Evolutionary conservation across 352 stramenopile genomes (phyloP), one percentile per base, ranked within the genome.

Genomic region (Elongisporangium prolatum): DNA sequence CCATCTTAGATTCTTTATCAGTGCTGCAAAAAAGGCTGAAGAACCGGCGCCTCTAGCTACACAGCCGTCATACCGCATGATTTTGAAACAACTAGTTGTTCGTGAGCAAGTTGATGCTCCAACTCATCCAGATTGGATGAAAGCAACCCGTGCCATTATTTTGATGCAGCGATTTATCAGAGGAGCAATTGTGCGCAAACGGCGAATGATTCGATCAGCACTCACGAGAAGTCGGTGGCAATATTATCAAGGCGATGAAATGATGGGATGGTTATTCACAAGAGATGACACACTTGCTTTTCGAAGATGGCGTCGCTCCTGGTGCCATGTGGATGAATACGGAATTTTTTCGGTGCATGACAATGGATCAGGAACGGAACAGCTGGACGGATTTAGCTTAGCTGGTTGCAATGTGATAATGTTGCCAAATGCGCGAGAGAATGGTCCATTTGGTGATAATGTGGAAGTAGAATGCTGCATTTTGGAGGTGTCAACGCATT

Each of bases 261-360:
- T 78, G 52, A 89, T 91, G 75, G 84, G 87, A 2, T 96, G 87
- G 87, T 59, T 96, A 25, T 96, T 88, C 60, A 88, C 74, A 7
- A 59, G 85, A 63, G 87, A 95, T 48, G 84, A 94, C 44, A 89
- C 80, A 14, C 74, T 96, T 10, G 82, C 87, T 21, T 96, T 96
- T 60, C 79, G 78, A 58, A 73, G 87, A 21, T 96, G 87, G 87
- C 77, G 82, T 53, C 78, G 86, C 16, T 85, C 74, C 9, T 96
- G 84, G 84, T 94, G 86, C 53, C 82, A 90, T 50, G 54, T 95
- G 1, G 80, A 92, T 47, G 69, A 87, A 17, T 67, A 89, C 22
- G 80, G 84, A 1, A 66, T 82, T 7, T 80, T 96, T 9, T 89
- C 74, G 0, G 72, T 93, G 40, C 74, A 94, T 54, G 83, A 68